A percentile compares a stretch with the other conserved stretches of the same genome.
phyloP scores from a whole-genome alignment of 2,329 filamentous ascomycete genomes.

The Diaporthe aspalathi region DNA sequence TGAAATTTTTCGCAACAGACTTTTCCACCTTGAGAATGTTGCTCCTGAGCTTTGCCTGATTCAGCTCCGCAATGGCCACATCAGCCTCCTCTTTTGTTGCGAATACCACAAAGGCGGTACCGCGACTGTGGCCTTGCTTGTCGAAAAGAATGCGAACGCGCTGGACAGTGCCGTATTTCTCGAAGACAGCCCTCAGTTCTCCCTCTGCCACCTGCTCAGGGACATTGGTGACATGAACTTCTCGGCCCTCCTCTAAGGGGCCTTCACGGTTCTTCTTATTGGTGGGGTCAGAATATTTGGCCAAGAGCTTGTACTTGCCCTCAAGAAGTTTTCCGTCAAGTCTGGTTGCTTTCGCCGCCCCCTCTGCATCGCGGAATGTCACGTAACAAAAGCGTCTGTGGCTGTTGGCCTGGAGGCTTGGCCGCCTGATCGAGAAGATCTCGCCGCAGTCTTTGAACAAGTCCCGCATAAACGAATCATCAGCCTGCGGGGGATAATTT shows the following conservation, averaged over 20 bases:
- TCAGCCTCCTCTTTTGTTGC: slow-evolving; percentile 76
- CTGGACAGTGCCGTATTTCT: slow-evolving; percentile 80
- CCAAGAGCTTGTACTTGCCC: slow-evolving; percentile 75
- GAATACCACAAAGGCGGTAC: slow-evolving; percentile 85
- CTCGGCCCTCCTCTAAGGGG: slow-evolving; percentile 85
- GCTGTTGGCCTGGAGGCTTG: slow-evolving; percentile 89
- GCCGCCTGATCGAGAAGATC: slow-evolving; percentile 87
- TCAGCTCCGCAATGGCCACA: slow-evolving; percentile 73
- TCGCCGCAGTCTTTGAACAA: slow-evolving; percentile 82
- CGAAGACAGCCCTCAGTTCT: slow-evolving; percentile 78
- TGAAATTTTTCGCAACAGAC: slow-evolving; percentile 67
- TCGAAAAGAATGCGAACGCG: slow-evolving; percentile 77
- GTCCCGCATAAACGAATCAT: slow-evolving; percentile 75
- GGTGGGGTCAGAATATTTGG: slow-evolving; percentile 85
- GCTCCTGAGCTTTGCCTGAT: slow-evolving; percentile 76
- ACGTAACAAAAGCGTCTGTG: slow-evolving; percentile 95
- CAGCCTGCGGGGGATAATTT: slow-evolving; percentile 85
- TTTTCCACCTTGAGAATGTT: slow-evolving; percentile 75
- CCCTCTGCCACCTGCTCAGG: slow-evolving; percentile 71
- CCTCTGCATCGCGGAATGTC: slow-evolving; percentile 79
- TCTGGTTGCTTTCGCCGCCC: slow-evolving; percentile 76
- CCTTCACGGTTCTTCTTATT: slow-evolving; percentile 83
- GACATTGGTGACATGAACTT: slow-evolving; percentile 81
- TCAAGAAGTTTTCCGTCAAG: slow-evolving; percentile 79
- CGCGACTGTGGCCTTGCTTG: slow-evolving; percentile 75